Percentiles rank a stretch among this genome's conserved stretches.
Evolutionary conservation across 2,329 filamentous ascomycete genomes (phyloP).

Genomic region (Fonsecaea multimorphosa): DNA sequence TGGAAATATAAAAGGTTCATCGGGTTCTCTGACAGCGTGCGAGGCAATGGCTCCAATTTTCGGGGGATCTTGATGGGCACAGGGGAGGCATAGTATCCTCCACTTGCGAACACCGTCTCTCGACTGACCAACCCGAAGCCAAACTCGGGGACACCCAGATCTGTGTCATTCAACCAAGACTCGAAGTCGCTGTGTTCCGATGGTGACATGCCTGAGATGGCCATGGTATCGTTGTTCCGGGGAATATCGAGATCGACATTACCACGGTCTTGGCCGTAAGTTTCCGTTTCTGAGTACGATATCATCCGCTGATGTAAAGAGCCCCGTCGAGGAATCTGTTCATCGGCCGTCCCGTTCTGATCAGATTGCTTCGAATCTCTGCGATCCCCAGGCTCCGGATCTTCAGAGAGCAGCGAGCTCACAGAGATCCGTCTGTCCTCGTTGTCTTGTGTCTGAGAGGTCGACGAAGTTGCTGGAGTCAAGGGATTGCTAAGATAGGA

Average conservation of each 20-base stretch:
- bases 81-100: constrained; percentile 72
- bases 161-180: constrained; percentile 39
- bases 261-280: constrained; percentile 75
- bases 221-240: constrained; percentile 72
- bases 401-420: constrained; percentile 66
- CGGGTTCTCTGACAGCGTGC: constrained; percentile 68
- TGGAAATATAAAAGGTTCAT: constrained; percentile 82
- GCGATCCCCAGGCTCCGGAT: constrained; percentile 46
- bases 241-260: constrained; percentile 72
- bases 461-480: constrained; percentile 51
- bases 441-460: constrained; percentile 41
- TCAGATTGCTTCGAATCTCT: constrained; percentile 19
- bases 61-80: constrained; percentile 69
- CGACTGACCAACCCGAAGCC: constrained; percentile 56
- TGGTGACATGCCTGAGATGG: constrained; percentile 61
- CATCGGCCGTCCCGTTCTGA: constrained; percentile 22
- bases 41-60: constrained; percentile 62
- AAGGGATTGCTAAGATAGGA: constrained; percentile 46
- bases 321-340: constrained; percentile 35
- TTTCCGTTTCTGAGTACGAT: constrained; percentile 39
- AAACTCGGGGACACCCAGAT: constrained; percentile 48
- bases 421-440: constrained; percentile 66
- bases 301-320: constrained; percentile 40
- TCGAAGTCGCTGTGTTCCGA: constrained; percentile 43
- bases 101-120: constrained; percentile 62